A percentile compares a stretch with the other conserved stretches of the same genome.
Conservation (phyloP, 805 yeast species). For the Candida easanensis region DNA sequence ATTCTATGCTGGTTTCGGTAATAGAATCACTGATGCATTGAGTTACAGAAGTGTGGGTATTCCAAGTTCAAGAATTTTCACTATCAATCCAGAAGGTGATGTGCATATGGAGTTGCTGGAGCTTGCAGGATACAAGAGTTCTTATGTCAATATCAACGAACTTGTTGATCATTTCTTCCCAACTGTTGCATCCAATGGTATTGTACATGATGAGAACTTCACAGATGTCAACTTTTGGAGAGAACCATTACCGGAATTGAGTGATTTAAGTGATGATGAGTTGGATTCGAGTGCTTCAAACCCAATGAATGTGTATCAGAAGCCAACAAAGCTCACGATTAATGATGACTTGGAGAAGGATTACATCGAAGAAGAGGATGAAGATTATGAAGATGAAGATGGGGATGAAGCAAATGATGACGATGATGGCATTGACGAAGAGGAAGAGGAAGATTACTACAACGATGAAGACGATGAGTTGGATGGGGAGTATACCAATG, state of each 20-base stretch:
- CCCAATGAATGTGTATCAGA: constrained; percentile 12
- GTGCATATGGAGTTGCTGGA: constrained; percentile 96
- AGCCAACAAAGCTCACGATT: constrained; percentile 3
- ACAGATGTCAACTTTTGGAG: constrained; percentile 94
- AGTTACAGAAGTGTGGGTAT: constrained; percentile 92
- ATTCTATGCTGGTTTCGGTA: constrained; percentile 97
- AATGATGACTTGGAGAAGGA: constrained; percentile 21
- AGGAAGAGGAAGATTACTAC: constrained; percentile 22
- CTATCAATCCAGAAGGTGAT: constrained; percentile 94
- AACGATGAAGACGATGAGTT: constrained; percentile 32
- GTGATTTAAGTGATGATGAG: constrained; percentile 52
- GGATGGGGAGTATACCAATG: constrained; percentile 25
- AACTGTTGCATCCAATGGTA: constrained; percentile 45
- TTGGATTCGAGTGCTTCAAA: constrained; percentile 21
- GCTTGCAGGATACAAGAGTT: constrained; percentile 85
- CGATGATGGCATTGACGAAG: constrained; percentile 23
- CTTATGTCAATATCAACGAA: constrained; percentile 87
- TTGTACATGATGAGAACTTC: constrained; percentile 43
- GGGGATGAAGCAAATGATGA: constrained; percentile 17
- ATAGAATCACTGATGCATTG: constrained; percentile 92
- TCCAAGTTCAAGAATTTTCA: constrained; percentile 90
- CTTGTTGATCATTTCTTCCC: constrained; percentile 97
- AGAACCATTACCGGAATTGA: constrained; percentile 65
- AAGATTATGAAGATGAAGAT: constrained; percentile 18
- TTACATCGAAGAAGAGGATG: constrained; percentile 20